phyloP scores from a whole-genome alignment of 495 filamentous ascomycete species.

The Friedmanniomyces endolithicus region DNA sequence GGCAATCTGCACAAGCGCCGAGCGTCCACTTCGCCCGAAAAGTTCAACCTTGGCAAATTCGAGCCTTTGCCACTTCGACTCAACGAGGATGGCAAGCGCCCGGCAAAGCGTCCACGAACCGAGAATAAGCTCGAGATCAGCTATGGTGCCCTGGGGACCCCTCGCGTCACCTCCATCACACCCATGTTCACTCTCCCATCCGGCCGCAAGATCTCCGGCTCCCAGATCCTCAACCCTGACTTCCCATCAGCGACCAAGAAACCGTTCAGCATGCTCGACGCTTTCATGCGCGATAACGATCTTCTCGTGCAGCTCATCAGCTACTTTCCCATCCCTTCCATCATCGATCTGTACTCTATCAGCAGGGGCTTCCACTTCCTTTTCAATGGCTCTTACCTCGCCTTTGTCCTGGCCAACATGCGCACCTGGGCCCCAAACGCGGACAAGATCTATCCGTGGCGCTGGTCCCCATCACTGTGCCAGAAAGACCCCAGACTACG shows the following conservation, averaged over 20 bases:
- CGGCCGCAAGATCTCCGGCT: background rate
- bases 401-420: conserved; percentile 34
- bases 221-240: background rate
- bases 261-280: conserved; percentile 40
- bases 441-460: conserved; percentile 38
- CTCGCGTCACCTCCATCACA: conserved; percentile 7
- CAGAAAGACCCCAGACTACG: conserved; percentile 36
- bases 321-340: conserved; percentile 36
- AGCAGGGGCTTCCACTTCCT: conserved; percentile 43
- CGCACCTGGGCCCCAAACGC: conserved; percentile 35
- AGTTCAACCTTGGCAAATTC: conserved; percentile 14
- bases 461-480: conserved; percentile 40
- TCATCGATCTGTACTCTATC: conserved; percentile 46
- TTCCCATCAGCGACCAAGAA: background rate
- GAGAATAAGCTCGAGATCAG: conserved; percentile 15
- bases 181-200: conserved; percentile 1
- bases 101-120: conserved; percentile 6
- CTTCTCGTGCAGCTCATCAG: conserved; percentile 39
- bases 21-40: conserved; percentile 12
- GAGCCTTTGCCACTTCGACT: conserved; percentile 12
- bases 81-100: background rate
- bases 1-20: conserved; percentile 14
- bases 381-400: conserved; percentile 34
- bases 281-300: conserved; percentile 37
- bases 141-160: conserved; percentile 10